Percentiles rank a stretch among this genome's conserved stretches.
Conservation (phyloP, 2,329 filamentous ascomycete genomes). For the Polytolypa hystricis region DNA sequence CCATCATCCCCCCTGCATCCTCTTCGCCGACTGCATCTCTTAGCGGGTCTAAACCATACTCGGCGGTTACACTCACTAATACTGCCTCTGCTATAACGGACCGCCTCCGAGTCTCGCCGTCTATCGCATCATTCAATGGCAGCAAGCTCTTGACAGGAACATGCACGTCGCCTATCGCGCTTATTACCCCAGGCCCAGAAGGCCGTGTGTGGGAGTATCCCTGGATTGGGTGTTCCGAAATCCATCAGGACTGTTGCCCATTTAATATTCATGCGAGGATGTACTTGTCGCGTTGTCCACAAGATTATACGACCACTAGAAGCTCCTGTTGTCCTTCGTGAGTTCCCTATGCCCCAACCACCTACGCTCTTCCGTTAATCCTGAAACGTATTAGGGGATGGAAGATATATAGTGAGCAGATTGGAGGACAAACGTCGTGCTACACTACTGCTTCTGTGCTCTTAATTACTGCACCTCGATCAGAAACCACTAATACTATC, state of each 20-base stretch:
- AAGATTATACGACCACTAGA: constrained; percentile 13
- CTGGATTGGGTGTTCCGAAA: constrained; percentile 11
- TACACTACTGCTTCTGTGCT: constrained; percentile 14
- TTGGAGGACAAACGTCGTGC: constrained; percentile 22
- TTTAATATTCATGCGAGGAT: constrained; percentile 6
- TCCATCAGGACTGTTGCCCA: constrained; percentile 12
- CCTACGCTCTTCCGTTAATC: background rate
- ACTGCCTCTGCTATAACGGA: background rate
- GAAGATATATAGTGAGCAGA: constrained; percentile 12
- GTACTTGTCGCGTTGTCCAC: constrained; percentile 12
- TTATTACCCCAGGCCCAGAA: constrained; percentile 6
- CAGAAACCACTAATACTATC: constrained; percentile 14
- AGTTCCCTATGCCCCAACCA: constrained; percentile 1
- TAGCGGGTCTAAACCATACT: background rate
- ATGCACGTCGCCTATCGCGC: constrained; percentile 10
- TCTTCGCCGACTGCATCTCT: background rate
- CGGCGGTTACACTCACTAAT: background rate
- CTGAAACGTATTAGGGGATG: constrained; percentile 11
- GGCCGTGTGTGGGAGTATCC: constrained; percentile 9
- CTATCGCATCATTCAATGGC: background rate
- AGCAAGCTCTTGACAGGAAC: constrained; percentile 10
- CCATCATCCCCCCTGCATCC: background rate
- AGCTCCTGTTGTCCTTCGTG: constrained; percentile 15
- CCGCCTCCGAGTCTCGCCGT: background rate
- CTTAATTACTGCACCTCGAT: constrained; percentile 13